Conservation (phyloP, 176 grass and related monocot genomes). For the Oryza brachyantha region DNA sequence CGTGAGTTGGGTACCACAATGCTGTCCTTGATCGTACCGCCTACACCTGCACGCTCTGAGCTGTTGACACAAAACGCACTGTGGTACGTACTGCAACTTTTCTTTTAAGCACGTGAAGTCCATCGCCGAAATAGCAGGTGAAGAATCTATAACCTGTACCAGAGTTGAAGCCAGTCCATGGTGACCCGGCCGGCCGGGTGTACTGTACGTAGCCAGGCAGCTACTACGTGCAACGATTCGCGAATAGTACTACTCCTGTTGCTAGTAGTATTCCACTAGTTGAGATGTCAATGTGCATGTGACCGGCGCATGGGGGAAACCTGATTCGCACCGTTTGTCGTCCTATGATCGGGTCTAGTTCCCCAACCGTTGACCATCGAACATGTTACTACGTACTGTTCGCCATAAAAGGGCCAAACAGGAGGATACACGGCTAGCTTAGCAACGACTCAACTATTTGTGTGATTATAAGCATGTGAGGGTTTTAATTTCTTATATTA, state of each 20-base stretch:
- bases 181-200: conserved; percentile 2
- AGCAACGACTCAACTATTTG: not conserved
- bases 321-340: not conserved
- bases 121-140: not conserved
- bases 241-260: no score
- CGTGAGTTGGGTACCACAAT: conserved; percentile 1
- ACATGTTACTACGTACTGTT: not conserved
- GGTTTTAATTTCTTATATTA: not conserved
- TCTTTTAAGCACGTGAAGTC: not conserved
- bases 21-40: not conserved
- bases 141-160: not conserved
- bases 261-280: no score
- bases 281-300: conserved; percentile 20
- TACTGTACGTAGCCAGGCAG: not conserved
- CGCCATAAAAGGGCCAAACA: no score
- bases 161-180: not conserved
- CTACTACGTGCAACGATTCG: no score
- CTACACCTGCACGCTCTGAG: not conserved
- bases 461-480: not conserved
- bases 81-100: no score
- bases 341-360: not conserved
- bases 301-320: not conserved
- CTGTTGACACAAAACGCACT: conserved; percentile 19
- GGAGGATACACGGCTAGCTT: not conserved
- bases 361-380: not conserved